Evolutionary conservation across 2,329 filamentous ascomycete species (phyloP), one percentile per base, ranked within the genome.

Genomic region (Aschersonia sp.): DNA sequence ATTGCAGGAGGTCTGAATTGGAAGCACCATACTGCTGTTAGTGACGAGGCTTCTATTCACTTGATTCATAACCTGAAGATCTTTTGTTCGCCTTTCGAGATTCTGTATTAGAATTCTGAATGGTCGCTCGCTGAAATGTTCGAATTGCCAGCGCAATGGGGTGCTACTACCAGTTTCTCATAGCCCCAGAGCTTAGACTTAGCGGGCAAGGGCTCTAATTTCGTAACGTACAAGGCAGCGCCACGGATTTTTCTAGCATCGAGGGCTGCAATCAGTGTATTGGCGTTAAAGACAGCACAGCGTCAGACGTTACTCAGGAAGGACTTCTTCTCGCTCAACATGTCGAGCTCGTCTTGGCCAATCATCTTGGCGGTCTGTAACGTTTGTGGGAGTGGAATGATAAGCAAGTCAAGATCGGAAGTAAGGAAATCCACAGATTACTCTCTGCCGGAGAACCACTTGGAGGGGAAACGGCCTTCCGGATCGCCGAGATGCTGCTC

Each of bases 221-320:
- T 81, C 1, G 82, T 79, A 1, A 87, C 84, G 59, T 86, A 83
- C 31, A 87, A 60, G 3, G 82, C 82, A 0, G 83, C 83, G 9
- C 82, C 83, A 12, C 66, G 44, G 42, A 65, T 60, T 47, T 57
- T 56, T 10, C 58, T 62, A 4, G 54, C 49, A 30, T 65, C 56
- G 5, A 87, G 61, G 0, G 80, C 77, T 3, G 66, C 66, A 9
- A 84, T 66, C 38, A 87, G 61, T 0, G 75, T 79, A 7, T 70
- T 59, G 0, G 61, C 60, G 41, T 69, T 57, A 29, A 71, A 54
- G n/a, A 69, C 55, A 10, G 56, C 49, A 0, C 66, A 83, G 4
- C 83, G 71, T 0, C 78, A 74, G 45, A 87, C 78, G 55, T 87
- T 87, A 44, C 75, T 74, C 1, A 87, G 55, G 52, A 80, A 84